Evolutionary conservation across 768 basidiomycete genomes (phyloP).

Genomic region (Tylopilus subfusipes): DNA sequence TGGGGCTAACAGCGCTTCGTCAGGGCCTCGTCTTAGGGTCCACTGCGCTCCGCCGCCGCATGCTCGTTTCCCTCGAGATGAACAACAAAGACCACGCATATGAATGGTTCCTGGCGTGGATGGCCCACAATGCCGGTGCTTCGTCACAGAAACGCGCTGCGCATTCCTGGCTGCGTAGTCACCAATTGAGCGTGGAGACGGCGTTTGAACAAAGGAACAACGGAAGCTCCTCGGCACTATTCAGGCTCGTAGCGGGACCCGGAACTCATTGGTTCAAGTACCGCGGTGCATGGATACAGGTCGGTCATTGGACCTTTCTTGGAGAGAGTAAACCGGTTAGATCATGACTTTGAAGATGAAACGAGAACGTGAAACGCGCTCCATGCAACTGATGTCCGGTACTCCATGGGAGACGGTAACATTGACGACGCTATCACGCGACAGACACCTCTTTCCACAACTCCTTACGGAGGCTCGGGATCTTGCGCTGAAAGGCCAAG

Average conservation of each 20-base stretch:
- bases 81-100: conserved; percentile 94
- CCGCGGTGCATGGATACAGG: conserved; percentile 94
- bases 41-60: conserved; percentile 75
- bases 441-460: conserved; percentile 73
- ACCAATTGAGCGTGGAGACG: conserved; percentile 94
- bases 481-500: conserved; percentile 78
- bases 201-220: conserved; percentile 85
- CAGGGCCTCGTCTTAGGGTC: conserved; percentile 66
- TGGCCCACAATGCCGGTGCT: conserved; percentile 64
- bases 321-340: background rate
- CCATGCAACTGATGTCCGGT: conserved; percentile 88
- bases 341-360: conserved; percentile 59
- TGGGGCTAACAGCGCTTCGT: conserved; percentile 73
- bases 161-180: conserved; percentile 62
- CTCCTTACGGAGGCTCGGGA: conserved; percentile 88
- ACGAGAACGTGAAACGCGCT: conserved; percentile 89
- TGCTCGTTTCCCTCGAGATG: conserved; percentile 94
- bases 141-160: conserved; percentile 25
- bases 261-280: conserved; percentile 94
- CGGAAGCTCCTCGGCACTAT: conserved; percentile 84
- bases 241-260: conserved; percentile 94
- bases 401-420: conserved; percentile 97
- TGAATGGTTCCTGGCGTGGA: conserved; percentile 97
- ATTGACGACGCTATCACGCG: conserved; percentile 86
- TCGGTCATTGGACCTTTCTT: conserved; percentile 26